A percentile compares a stretch with the other conserved stretches of the same genome.
Evolutionary conservation across 2,329 filamentous ascomycete species (phyloP).

Genomic region (Lecanicillium sp.): DNA sequence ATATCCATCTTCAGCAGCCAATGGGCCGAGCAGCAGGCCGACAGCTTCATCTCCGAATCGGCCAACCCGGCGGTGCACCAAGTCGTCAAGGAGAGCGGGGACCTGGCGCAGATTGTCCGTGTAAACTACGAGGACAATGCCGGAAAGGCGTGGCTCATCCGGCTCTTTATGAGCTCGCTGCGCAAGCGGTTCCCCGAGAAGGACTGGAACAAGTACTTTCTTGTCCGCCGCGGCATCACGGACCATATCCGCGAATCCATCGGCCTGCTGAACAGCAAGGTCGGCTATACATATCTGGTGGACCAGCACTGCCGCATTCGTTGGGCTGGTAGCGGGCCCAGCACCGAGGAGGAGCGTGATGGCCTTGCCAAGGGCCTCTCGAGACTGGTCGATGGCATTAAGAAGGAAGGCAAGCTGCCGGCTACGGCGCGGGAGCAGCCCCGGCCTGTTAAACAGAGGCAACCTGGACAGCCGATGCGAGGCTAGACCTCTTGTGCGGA

Average conservation of each 20-base stretch:
- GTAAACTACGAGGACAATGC: conserved; percentile 83
- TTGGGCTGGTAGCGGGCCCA: conserved; percentile 80
- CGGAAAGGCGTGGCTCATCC: conserved; percentile 54
- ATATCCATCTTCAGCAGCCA: conserved; percentile 73
- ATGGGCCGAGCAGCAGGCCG: conserved; percentile 79
- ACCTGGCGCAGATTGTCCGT: conserved; percentile 66
- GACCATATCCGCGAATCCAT: conserved; percentile 56
- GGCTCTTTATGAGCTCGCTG: conserved; percentile 47
- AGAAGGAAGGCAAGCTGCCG: conserved; percentile 26
- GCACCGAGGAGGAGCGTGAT: conserved; percentile 57
- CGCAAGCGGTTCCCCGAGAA: conserved; percentile 39
- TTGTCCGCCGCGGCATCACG: conserved; percentile 50
- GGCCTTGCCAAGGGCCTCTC: conserved; percentile 57
- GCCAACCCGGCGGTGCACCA: conserved; percentile 64
- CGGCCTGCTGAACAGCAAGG: conserved; percentile 76
- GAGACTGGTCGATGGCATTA: conserved; percentile 53
- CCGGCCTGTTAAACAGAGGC: conserved; percentile 5
- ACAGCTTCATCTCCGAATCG: conserved; percentile 58
- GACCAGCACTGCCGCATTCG: conserved; percentile 83
- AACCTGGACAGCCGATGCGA: not conserved
- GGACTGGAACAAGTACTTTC: conserved; percentile 54
- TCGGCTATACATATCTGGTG: conserved; percentile 88
- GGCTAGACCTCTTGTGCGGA: not conserved
- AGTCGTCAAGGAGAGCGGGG: conserved; percentile 45
- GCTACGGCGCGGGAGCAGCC: conserved; percentile 25